A percentile compares a stretch with the other conserved stretches of the same genome.
Conservation (phyloP, 768 basidiomycete genomes). For the Chalciporus pseudorubinellus region DNA sequence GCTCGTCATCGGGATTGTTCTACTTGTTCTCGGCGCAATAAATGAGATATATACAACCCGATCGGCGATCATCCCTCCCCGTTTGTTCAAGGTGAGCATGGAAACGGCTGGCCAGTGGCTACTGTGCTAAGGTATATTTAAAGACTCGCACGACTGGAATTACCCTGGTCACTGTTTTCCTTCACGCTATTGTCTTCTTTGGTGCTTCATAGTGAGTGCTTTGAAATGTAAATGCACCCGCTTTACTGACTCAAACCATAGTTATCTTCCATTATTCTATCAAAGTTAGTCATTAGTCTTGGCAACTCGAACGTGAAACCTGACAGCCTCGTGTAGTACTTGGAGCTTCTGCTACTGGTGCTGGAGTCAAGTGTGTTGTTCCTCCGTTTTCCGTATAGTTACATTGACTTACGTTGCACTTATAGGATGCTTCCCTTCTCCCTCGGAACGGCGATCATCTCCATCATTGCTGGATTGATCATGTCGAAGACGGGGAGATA, state of each 20-base stretch:
- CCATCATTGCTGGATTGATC: slow-evolving; percentile 55
- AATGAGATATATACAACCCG: slow-evolving; percentile 62
- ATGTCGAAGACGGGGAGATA: slow-evolving; percentile 57
- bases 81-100: slow-evolving; percentile 58
- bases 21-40: slow-evolving; percentile 49
- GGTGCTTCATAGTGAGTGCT: slow-evolving; percentile 31
- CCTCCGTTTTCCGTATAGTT: too few relatives aligned
- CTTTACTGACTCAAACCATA: slow-evolving; percentile 2
- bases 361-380: slow-evolving; percentile 56
- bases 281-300: slow-evolving; percentile 33
- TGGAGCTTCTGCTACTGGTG: slow-evolving; percentile 64
- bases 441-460: slow-evolving; percentile 51
- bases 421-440: slow-evolving; percentile 72
- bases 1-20: slow-evolving; percentile 49
- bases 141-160: slow-evolving; percentile 69
- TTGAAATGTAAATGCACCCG: too few relatives aligned
- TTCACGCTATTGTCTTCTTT: slow-evolving; percentile 65
- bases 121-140: background rate
- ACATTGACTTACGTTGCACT: background rate
- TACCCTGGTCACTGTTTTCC: slow-evolving; percentile 54
- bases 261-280: slow-evolving; percentile 72
- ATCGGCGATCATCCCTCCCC: slow-evolving; percentile 70
- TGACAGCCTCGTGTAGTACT: slow-evolving; percentile 35
- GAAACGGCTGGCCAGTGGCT: background rate
- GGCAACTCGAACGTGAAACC: background rate